Conservation (phyloP, 2,329 filamentous ascomycete species). For the Fusarium graminum region DNA sequence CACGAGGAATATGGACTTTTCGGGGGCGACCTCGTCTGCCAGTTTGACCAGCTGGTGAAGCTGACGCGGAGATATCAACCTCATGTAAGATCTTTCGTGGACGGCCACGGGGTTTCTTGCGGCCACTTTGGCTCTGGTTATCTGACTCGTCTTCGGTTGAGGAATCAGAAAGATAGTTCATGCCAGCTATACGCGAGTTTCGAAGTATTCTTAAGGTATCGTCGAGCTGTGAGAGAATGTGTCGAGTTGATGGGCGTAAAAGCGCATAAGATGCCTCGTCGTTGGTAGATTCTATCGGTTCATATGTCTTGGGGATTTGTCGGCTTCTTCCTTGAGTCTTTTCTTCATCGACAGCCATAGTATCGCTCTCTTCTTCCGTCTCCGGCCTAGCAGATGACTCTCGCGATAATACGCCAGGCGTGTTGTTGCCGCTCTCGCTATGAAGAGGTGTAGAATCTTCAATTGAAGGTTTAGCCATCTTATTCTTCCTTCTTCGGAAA, state of each 20-base stretch:
- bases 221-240: slow-evolving; percentile 78
- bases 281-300: slow-evolving; percentile 73
- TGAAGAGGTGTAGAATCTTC: slow-evolving; percentile 28
- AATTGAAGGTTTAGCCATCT: slow-evolving; percentile 40
- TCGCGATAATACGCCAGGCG: slow-evolving; percentile 19
- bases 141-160: slow-evolving; percentile 56
- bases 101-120: slow-evolving; percentile 48
- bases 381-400: slow-evolving; percentile 39
- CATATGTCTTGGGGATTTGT: slow-evolving; percentile 48
- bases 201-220: slow-evolving; percentile 77
- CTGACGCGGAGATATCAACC: slow-evolving; percentile 17
- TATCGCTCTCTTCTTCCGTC: slow-evolving; percentile 37
- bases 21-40: slow-evolving; percentile 56
- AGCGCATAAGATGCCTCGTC: slow-evolving; percentile 76
- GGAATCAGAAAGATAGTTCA: slow-evolving; percentile 57
- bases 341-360: slow-evolving; percentile 17
- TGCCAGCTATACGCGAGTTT: slow-evolving; percentile 68
- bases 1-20: slow-evolving; percentile 55
- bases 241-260: slow-evolving; percentile 76
- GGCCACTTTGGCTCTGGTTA: slow-evolving; percentile 42
- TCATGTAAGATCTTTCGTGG: slow-evolving; percentile 40
- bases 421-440: slow-evolving; percentile 26
- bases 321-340: neutral
- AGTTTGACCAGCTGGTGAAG: slow-evolving; percentile 24
- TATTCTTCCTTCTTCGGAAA: slow-evolving; percentile 58